A percentile compares a stretch with the other conserved stretches of the same genome.
Evolutionary conservation across 345 rosid species (phyloP).

Genomic region (Citrus australasica): DNA sequence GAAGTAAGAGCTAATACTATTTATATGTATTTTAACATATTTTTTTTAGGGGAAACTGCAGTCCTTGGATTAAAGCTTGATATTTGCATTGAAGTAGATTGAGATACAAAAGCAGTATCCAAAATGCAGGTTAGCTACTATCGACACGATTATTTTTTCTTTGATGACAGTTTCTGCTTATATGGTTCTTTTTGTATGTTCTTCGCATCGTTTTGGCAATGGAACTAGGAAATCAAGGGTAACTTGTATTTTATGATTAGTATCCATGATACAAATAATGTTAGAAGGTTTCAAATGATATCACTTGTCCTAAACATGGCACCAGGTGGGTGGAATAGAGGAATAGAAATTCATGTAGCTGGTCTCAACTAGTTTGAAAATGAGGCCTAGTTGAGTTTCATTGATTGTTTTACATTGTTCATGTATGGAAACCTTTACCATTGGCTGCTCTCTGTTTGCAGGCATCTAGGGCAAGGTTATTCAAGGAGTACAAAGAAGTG

Average conservation of each 20-base stretch:
- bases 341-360: background rate
- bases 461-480: conserved; percentile 93
- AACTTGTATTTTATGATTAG: background rate
- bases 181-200: background rate
- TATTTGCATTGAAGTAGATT: background rate
- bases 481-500: conserved; percentile 97
- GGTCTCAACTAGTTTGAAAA: background rate
- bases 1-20: background rate
- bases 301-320: background rate
- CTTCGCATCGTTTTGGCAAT: background rate
- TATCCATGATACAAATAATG: background rate
- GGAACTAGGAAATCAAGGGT: background rate
- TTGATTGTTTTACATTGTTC: background rate
- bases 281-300: background rate
- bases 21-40: background rate
- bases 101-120: background rate
- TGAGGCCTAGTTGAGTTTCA: background rate
- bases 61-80: background rate
- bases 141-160: background rate
- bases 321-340: background rate
- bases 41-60: background rate
- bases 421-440: background rate
- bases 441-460: conserved; percentile 21
- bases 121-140: conserved; percentile 10
- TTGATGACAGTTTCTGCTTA: background rate